Percentiles rank a stretch among this genome's conserved stretches.
Evolutionary conservation across 2,329 filamentous ascomycete genomes (phyloP).

Genomic region (Phaeosphaeriaceae sp.): DNA sequence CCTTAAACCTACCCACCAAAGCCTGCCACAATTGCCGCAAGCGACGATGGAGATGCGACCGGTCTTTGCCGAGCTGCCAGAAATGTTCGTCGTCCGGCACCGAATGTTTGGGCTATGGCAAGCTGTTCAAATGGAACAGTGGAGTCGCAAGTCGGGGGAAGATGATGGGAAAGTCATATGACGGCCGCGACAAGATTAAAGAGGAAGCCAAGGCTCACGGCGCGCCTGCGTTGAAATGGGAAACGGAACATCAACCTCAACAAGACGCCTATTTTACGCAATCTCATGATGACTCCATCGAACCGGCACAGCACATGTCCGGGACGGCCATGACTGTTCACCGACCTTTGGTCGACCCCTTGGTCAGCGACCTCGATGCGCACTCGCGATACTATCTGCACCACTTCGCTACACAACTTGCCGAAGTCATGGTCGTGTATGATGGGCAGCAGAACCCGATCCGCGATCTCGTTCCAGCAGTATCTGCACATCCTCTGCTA

Average conservation of each 20-base stretch:
- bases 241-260: neutral
- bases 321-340: constrained; percentile 39
- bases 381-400: constrained; percentile 57
- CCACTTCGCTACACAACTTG: constrained; percentile 60
- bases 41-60: constrained; percentile 68
- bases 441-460: constrained; percentile 58
- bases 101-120: constrained; percentile 69
- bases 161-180: constrained; percentile 63
- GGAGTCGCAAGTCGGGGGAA: constrained; percentile 61
- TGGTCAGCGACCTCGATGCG: constrained; percentile 62
- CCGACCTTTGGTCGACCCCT: constrained; percentile 60
- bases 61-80: constrained; percentile 65
- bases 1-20: constrained; percentile 44
- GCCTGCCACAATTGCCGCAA: constrained; percentile 70
- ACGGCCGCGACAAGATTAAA: constrained; percentile 40
- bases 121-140: constrained; percentile 67
- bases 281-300: neutral
- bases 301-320: constrained; percentile 10
- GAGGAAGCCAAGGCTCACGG: constrained; percentile 34
- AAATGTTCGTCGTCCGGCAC: constrained; percentile 66
- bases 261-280: neutral
- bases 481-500: constrained; percentile 54
- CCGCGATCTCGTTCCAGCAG: constrained; percentile 57
- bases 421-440: constrained; percentile 63
- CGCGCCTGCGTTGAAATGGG: constrained; percentile 9